Base-by-base conservation (phyloP, 1,284 basidiomycete species). In the Sphagnurus paluster region DNA sequence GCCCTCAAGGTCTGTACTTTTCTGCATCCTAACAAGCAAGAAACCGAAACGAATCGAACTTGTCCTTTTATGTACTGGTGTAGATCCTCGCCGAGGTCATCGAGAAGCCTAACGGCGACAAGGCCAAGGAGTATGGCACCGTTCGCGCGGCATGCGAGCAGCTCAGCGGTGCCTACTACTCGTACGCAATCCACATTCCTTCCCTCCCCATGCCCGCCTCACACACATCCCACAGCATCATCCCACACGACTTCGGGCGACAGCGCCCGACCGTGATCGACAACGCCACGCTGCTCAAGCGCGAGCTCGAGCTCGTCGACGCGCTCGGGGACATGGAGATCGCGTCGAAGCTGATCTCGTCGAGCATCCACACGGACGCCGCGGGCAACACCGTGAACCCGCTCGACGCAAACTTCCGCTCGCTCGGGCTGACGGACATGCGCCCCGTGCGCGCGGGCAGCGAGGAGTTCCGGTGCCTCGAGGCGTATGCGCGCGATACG, bases 241-340 rank as follows among this genome's bases (percentile, higher is more conserved):
- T 84, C 41, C 82, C 82, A 0, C 82, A 83, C 58, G 74, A 69
- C 23, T 84, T 83, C 55, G 81, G 81, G 13, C 67, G 79, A 30
- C 67, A 61, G 30, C 64, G 75, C 20, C 80, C 80, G 0, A 66
- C 60, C 8, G 59, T 74, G 29, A 82, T 83, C 56, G 64, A 66
- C 53, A 61, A 56, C 30, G 52, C 68, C 46, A 49, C 41, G 0
- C 44, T 64, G 16, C 62, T 84, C 45, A 79, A 82, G 57, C 71
- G 56, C 70, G 82, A 86, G 69, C 71, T 86, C 17, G 80, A 83
- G 17, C 73, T 84, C 13, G 79, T 85, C 14, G 82, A 84, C 52
- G 78, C 80, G 5, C 73, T 86, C 16, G 80, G 79, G 28, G 80
- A 84, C 57, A 82, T 83, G 77, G 76, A 83, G 70, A 67, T 83